Conservation (phyloP, 225 moss, liverwort and hornwort genomes). For the Climacium dendroides region DNA sequence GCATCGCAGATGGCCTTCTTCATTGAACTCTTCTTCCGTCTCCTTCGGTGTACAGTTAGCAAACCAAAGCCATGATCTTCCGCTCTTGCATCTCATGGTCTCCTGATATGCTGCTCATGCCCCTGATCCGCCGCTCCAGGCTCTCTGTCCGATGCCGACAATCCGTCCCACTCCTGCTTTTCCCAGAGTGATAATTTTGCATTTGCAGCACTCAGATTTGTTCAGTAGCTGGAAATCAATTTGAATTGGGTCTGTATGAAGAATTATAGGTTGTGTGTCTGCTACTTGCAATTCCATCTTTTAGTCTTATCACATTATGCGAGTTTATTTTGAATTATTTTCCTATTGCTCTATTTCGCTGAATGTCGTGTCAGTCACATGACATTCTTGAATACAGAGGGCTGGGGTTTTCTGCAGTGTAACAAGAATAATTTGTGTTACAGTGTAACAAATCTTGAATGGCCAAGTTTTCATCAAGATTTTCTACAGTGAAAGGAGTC, state of each 20-base stretch:
- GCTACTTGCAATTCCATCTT: background rate
- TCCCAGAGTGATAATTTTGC: background rate
- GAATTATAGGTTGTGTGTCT: background rate
- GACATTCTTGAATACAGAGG: background rate
- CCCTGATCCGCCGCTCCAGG: slow-evolving; percentile 5
- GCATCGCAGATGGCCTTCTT: background rate
- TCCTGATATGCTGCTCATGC: background rate
- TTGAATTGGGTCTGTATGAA: background rate
- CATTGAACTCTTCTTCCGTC: background rate
- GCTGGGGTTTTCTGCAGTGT: background rate
- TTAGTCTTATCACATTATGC: background rate
- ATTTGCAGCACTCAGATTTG: background rate
- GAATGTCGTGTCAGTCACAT: background rate
- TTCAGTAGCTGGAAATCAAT: background rate
- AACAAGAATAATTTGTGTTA: background rate
- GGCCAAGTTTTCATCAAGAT: background rate
- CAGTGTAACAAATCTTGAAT: background rate
- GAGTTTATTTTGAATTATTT: background rate
- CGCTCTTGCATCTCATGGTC: background rate
- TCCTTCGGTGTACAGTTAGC: background rate
- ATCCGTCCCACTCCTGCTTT: background rate
- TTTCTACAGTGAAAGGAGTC: background rate
- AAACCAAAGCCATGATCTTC: background rate
- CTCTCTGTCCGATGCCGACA: background rate
- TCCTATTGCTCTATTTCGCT: background rate